Evolutionary conservation across 495 filamentous ascomycete species (phyloP).

Genomic region (Talaromyces stipitatus): DNA sequence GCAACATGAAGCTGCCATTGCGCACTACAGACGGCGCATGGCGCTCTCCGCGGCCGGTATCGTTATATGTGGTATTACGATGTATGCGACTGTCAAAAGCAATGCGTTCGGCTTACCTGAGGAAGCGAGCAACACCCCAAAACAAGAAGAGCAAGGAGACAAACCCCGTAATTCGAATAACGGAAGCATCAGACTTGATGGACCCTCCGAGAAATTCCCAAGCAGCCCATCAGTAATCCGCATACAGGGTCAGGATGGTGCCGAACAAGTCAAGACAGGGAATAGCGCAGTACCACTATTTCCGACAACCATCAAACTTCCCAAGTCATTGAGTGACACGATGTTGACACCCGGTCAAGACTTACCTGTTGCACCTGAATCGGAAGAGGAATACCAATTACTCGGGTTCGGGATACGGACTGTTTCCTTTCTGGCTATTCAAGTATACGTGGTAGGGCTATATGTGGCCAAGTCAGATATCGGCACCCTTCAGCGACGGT

Average conservation of each 20-base stretch:
- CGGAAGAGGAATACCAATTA: constrained; percentile 68
- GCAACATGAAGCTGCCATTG: constrained; percentile 13
- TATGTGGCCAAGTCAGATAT: constrained; percentile 81
- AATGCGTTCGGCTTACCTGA: constrained; percentile 28
- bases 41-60: constrained; percentile 29
- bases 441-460: constrained; percentile 90
- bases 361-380: constrained; percentile 12
- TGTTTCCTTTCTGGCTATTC: constrained; percentile 81
- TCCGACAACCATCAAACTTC: constrained; percentile 61
- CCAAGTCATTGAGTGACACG: constrained; percentile 28
- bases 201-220: constrained; percentile 26
- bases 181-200: constrained; percentile 28
- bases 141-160: constrained; percentile 5
- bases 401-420: constrained; percentile 81
- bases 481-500: constrained; percentile 42
- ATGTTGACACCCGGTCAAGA: constrained; percentile 34
- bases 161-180: constrained; percentile 6
- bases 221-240: constrained; percentile 30
- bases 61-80: constrained; percentile 21
- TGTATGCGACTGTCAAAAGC: constrained; percentile 33
- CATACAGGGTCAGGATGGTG: constrained; percentile 45
- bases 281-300: constrained; percentile 77
- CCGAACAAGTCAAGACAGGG: constrained; percentile 69
- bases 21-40: constrained; percentile 25
- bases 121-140: constrained; percentile 1